Conservation (phyloP, 1,139 yeast species). For the Suhomyces guaymorum region DNA sequence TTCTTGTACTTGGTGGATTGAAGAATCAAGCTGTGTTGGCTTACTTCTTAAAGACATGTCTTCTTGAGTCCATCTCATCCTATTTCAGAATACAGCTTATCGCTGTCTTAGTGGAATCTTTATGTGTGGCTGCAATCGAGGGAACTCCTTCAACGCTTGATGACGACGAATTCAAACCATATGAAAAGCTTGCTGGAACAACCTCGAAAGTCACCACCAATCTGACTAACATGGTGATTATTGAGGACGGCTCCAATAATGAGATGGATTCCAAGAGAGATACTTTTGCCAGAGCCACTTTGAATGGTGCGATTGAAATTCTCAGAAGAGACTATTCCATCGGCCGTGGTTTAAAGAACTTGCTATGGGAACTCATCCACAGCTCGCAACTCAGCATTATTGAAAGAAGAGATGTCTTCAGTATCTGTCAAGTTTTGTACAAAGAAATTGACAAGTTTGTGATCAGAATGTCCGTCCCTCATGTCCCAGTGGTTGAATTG, state of each 20-base stretch:
- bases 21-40: conserved; percentile 59
- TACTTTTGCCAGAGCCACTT: conserved; percentile 44
- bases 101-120: conserved; percentile 46
- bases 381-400: conserved; percentile 58
- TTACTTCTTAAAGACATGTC: conserved; percentile 60
- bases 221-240: conserved; percentile 44
- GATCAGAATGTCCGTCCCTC: conserved; percentile 66
- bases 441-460: conserved; percentile 61
- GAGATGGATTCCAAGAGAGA: conserved; percentile 51
- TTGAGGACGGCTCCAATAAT: conserved; percentile 48
- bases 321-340: conserved; percentile 63
- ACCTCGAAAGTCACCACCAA: conserved; percentile 15
- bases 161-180: conserved; percentile 56
- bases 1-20: conserved; percentile 75
- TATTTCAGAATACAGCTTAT: conserved; percentile 54
- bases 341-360: conserved; percentile 60
- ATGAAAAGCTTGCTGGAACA: conserved; percentile 28
- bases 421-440: conserved; percentile 64
- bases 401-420: conserved; percentile 65
- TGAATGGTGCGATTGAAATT: conserved; percentile 65
- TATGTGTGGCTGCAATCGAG: conserved; percentile 69
- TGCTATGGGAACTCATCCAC: conserved; percentile 73
- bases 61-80: conserved; percentile 54
- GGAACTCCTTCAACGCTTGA: conserved; percentile 58
- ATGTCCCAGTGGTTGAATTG: conserved; percentile 48